Percentiles rank a stretch among this genome's conserved stretches.
Conservation (phyloP, 1,284 basidiomycete species). For the Thelephora terrestris region DNA sequence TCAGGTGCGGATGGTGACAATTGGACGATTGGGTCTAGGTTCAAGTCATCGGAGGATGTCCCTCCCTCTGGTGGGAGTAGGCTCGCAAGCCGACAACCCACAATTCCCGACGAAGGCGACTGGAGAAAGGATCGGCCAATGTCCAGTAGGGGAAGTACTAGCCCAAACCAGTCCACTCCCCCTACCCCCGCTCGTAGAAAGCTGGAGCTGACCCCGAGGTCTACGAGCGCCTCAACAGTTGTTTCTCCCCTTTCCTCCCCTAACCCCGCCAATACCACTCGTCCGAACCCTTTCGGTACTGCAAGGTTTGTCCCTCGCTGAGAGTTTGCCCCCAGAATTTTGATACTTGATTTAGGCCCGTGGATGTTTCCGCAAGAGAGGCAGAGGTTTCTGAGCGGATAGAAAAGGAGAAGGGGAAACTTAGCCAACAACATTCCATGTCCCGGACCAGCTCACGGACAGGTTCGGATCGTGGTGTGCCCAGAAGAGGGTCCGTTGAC, state of each 20-base stretch:
- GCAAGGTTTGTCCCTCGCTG: constrained; percentile 48
- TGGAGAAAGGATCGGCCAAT: constrained; percentile 45
- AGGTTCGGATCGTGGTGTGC: constrained; percentile 39
- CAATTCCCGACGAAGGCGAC: constrained; percentile 35
- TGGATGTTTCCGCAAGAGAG: constrained; percentile 75
- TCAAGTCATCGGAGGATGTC: constrained; percentile 38
- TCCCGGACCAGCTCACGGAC: constrained; percentile 63
- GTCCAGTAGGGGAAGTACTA: constrained; percentile 35
- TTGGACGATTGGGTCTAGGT: constrained; percentile 65
- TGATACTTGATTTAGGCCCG: constrained; percentile 44
- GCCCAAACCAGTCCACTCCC: constrained; percentile 50
- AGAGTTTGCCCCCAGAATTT: background rate
- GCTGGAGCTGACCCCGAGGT: constrained; percentile 75
- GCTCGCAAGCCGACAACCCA: constrained; percentile 32
- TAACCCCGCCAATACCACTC: constrained; percentile 43
- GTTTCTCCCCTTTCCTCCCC: constrained; percentile 69
- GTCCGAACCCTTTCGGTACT: constrained; percentile 77
- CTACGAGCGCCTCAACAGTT: constrained; percentile 47
- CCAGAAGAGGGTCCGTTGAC: constrained; percentile 18
- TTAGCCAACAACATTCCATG: constrained; percentile 48
- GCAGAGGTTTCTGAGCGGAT: constrained; percentile 62
- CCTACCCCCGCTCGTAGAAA: constrained; percentile 73
- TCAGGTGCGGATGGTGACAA: constrained; percentile 58
- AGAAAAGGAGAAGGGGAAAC: constrained; percentile 50
- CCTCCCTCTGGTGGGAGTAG: constrained; percentile 29